phyloP scores from a whole-genome alignment of 257 asterid species.

The Cordia subcordata region DNA sequence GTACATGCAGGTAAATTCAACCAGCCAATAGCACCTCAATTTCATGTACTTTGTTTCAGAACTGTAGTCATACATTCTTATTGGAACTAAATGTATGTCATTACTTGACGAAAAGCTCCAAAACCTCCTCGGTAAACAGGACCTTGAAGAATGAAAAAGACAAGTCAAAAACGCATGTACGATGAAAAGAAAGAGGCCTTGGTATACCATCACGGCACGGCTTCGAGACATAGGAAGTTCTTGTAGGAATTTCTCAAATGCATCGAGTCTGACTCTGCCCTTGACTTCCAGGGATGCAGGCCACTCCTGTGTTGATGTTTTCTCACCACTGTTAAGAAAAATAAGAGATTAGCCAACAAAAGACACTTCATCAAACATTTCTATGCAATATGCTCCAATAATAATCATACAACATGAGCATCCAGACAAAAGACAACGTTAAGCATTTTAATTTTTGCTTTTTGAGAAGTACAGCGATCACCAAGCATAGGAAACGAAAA shows the following conservation, averaged over 20 bases:
- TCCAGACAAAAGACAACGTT: background rate
- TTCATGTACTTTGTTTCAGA: conserved; percentile 16
- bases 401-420: background rate
- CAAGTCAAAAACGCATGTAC: conserved; percentile 24
- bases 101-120: conserved; percentile 17
- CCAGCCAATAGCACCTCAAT: conserved; percentile 10
- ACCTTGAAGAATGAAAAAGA: conserved; percentile 28
- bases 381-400: background rate
- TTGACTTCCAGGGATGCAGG: conserved; percentile 79
- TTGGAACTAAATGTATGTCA: conserved; percentile 19
- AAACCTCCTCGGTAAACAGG: conserved; percentile 28
- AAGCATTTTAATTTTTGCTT: too few relatives aligned
- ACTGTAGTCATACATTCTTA: conserved; percentile 29
- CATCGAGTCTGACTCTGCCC: conserved; percentile 92
- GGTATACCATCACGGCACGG: conserved; percentile 99
- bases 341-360: conserved; percentile 5
- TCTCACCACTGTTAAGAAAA: conserved; percentile 77
- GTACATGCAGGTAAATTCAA: background rate
- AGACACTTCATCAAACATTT: background rate
- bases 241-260: conserved; percentile 85
- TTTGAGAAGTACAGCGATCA: too few relatives aligned
- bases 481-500: too few relatives aligned
- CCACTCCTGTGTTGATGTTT: conserved; percentile 74
- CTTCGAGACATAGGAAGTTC: conserved; percentile 95
- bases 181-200: conserved; percentile 55